Conservation (phyloP, 495 filamentous ascomycete genomes). For the Hyaloscypha hepaticicola region DNA sequence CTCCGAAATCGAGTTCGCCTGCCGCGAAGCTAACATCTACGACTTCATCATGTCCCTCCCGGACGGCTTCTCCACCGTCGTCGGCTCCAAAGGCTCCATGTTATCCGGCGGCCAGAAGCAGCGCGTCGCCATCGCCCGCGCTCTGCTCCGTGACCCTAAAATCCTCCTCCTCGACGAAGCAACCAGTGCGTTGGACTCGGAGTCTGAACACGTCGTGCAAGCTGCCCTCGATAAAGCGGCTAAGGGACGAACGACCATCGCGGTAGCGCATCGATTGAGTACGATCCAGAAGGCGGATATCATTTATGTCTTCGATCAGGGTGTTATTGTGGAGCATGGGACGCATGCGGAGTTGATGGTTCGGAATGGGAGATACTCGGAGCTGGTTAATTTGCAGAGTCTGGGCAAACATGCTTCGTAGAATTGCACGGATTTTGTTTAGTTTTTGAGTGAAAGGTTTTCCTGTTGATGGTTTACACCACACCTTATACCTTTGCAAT, state of each 20-base stretch:
- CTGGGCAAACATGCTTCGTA: conserved; percentile 48
- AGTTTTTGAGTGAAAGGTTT: not conserved
- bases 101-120: conserved; percentile 85
- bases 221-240: conserved; percentile 74
- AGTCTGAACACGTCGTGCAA: conserved; percentile 81
- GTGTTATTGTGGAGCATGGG: conserved; percentile 69
- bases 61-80: conserved; percentile 72
- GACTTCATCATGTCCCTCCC: conserved; percentile 80
- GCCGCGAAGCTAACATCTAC: conserved; percentile 88
- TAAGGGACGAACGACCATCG: conserved; percentile 73
- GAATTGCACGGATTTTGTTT: no score
- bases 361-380: conserved; percentile 68
- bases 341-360: conserved; percentile 67
- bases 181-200: conserved; percentile 77
- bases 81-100: conserved; percentile 75
- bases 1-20: conserved; percentile 68
- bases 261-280: conserved; percentile 73
- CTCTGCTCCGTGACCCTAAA: conserved; percentile 74
- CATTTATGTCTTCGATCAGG: conserved; percentile 82
- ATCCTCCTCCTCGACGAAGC: conserved; percentile 79
- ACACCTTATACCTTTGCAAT: not conserved
- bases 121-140: conserved; percentile 78
- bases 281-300: conserved; percentile 82
- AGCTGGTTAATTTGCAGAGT: conserved; percentile 78
- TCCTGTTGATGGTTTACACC: not conserved